These are phyloP conservation scores for Primulina tabacum DNA, from an alignment of 257 asterid species.

Conservation along the genomic window DNA sequence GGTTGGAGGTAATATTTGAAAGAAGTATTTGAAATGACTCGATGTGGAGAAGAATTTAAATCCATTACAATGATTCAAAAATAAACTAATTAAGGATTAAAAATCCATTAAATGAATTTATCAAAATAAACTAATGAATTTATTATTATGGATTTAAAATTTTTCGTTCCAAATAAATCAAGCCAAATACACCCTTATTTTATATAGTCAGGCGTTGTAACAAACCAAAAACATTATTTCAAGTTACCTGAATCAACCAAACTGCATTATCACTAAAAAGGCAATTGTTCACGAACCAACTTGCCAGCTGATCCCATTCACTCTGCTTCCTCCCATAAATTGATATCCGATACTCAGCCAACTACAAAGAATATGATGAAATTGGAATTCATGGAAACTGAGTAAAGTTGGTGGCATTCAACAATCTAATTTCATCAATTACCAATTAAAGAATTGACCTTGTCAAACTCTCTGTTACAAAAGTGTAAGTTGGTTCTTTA, in stretches of 20 bases:
- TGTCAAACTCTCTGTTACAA: constrained; percentile 2
- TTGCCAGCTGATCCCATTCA: constrained; percentile 95
- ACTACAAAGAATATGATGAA: constrained; percentile 38
- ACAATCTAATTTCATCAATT: constrained; percentile 23
- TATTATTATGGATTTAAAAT: too few species aligned
- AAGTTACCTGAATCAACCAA: constrained; percentile 87
- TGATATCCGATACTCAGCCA: constrained; percentile 91
- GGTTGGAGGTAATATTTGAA: neutral
- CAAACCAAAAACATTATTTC: constrained; percentile 15
- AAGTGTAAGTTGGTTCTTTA: neutral
- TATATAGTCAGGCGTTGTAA: constrained; percentile 17
- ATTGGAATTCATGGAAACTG: constrained; percentile 20
- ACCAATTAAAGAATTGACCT: constrained; percentile 4
- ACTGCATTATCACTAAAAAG: constrained; percentile 78
- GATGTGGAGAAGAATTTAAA: too few species aligned
- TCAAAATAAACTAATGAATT: too few species aligned
- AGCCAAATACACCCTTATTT: too few species aligned
- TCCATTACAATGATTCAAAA: neutral
- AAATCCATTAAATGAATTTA: neutral
- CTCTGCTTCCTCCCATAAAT: constrained; percentile 89
- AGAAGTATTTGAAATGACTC: neutral
- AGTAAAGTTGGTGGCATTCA: constrained; percentile 19
- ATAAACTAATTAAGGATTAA: neutral
- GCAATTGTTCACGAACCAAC: constrained; percentile 83
- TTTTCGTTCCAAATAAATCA: neutral